Conservation (phyloP, 306 rosid species). For the Citrullus mucosospermus region DNA sequence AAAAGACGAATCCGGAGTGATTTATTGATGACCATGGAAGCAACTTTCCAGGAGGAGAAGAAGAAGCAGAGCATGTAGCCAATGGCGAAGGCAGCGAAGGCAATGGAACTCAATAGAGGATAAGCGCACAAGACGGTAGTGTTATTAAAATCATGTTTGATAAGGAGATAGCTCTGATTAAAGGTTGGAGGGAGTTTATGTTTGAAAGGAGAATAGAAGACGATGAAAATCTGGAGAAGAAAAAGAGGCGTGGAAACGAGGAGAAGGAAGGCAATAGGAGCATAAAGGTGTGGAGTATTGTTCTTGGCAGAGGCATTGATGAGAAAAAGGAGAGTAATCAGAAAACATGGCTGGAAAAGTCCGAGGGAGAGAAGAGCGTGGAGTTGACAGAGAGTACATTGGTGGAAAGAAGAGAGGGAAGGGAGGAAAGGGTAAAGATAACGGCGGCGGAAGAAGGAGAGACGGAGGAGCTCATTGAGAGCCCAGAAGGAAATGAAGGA, state of each 20-base stretch:
- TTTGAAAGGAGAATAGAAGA: slow-evolving; percentile 19
- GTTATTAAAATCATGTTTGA: background rate
- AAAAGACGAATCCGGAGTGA: slow-evolving; percentile 36
- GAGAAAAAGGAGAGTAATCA: slow-evolving; percentile 53
- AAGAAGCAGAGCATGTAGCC: slow-evolving; percentile 37
- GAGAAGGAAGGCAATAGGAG: slow-evolving; percentile 25
- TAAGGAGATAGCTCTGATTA: slow-evolving; percentile 4
- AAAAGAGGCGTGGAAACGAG: slow-evolving; percentile 27
- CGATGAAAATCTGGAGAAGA: slow-evolving; percentile 15
- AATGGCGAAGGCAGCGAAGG: slow-evolving; percentile 29
- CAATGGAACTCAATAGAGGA: slow-evolving; percentile 32
- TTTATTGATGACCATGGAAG: slow-evolving; percentile 60
- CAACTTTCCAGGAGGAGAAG: slow-evolving; percentile 47
- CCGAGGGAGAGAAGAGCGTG: slow-evolving; percentile 44
- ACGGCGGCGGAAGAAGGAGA: slow-evolving; percentile 28
- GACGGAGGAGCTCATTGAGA: slow-evolving; percentile 42
- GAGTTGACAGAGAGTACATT: slow-evolving; percentile 36
- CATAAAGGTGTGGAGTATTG: slow-evolving; percentile 16
- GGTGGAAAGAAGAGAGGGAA: background rate
- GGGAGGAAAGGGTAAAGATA: slow-evolving; percentile 17
- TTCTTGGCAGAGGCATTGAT: slow-evolving; percentile 42
- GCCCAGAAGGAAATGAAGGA: slow-evolving; percentile 51
- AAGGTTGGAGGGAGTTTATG: slow-evolving; percentile 14
- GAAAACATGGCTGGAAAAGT: slow-evolving; percentile 60
- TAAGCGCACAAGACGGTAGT: slow-evolving; percentile 32